Evolutionary conservation across 306 rosid genomes (phyloP), one percentile per base, ranked within the genome.

Genomic region (Fragaria iinumae): DNA sequence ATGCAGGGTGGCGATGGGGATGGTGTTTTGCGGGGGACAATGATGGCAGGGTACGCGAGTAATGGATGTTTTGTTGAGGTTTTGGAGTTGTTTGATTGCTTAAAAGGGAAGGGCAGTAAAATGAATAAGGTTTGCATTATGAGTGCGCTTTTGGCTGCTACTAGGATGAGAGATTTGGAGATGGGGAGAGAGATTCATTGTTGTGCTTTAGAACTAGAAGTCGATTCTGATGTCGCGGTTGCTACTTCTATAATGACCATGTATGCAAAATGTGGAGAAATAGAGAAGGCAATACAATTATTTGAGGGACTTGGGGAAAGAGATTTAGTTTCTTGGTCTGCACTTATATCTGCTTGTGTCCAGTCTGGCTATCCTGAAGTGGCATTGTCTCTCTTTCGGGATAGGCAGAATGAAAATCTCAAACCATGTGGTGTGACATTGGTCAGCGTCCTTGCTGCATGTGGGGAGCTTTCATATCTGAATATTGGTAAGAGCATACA

Each of bases 311-410:
- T 85, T 62, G 67, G 73, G 56, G 78, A 65, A 50, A 89, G 81
- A 82, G 94, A 91, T 85, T 53, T 77, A 52, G 84, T 91, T 79
- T 87, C 90, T 82, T 88, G 87, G 87, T 88, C 90, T 80, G 90
- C 94, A 2, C 84, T 88, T 82, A 71, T 86, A 75, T 88, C 89
- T 69, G 89, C 89, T 75, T 82, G 84, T 76, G 90, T 85, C 67
- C 89, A 88, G 76, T 84, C 87, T 23, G 92, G 91, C 47, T 88
- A 83, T 72, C 73, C 85, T 50, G 77, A 72, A 82, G 93, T 82
- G 48, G 89, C 89, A 13, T 63, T 89, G 78, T 83, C 88, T 62
- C 68, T 82, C 36, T 85, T 88, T 69, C 89, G 67, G 62, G 85
- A 73, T 79, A 82, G 80, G 89, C 88, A 73, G 77, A 56, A 74